Conservation (phyloP, 768 basidiomycete genomes). For the Boletus huronensis region DNA sequence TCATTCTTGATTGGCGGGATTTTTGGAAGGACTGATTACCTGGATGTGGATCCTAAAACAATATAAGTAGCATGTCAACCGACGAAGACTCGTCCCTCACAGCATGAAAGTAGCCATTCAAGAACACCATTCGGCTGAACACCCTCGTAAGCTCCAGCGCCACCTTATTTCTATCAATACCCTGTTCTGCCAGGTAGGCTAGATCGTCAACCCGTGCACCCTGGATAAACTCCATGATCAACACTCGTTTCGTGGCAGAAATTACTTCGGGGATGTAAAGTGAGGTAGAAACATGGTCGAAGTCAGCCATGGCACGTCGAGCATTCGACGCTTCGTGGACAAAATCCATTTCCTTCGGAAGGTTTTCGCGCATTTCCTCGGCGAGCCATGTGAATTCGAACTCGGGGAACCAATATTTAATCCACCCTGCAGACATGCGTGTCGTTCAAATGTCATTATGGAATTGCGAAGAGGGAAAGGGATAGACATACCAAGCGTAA, state of each 20-base stretch:
- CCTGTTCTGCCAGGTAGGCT: constrained; percentile 70
- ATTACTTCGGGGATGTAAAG: constrained; percentile 87
- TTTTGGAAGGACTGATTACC: constrained; percentile 39
- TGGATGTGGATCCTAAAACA: constrained; percentile 76
- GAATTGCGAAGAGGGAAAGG: background rate
- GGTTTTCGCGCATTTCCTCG: constrained; percentile 91
- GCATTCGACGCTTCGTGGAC: constrained; percentile 87
- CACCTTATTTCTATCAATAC: constrained; percentile 92
- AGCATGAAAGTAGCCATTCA: constrained; percentile 88
- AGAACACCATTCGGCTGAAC: constrained; percentile 92
- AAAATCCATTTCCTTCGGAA: constrained; percentile 95
- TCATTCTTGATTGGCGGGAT: constrained; percentile 1
- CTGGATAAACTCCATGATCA: constrained; percentile 93
- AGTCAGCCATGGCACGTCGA: constrained; percentile 64
- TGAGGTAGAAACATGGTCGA: constrained; percentile 65
- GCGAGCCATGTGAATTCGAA: constrained; percentile 94
- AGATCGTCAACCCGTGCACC: constrained; percentile 89
- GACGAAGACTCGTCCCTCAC: constrained; percentile 40
- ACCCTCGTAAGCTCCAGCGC: constrained; percentile 86
- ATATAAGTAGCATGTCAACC: constrained; percentile 12
- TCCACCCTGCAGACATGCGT: constrained; percentile 50
- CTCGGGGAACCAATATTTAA: constrained; percentile 91
- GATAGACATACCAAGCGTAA: constrained; percentile 52
- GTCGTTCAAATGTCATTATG: background rate
- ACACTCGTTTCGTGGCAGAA: constrained; percentile 73